These are phyloP conservation scores for Apiospora pterosperma DNA, from an alignment of 2,329 filamentous ascomycete species.

Conservation along the genomic window DNA sequence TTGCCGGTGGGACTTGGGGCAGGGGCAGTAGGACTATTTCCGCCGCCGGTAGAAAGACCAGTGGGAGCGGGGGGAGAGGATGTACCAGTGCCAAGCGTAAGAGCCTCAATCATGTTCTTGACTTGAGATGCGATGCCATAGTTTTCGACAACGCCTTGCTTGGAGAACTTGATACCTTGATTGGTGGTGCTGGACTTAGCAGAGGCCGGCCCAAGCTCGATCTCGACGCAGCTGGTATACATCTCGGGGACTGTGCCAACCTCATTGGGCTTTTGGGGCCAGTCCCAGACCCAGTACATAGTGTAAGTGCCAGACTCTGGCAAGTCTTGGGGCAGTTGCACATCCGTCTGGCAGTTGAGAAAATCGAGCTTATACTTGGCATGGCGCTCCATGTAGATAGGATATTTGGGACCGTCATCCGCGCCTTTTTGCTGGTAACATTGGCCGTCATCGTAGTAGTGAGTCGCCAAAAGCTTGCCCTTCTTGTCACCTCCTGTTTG, in stretches of 20 bases:
- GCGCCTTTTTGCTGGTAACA: conserved; percentile 75
- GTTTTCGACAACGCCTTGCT: conserved; percentile 4
- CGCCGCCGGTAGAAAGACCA: conserved; percentile 13
- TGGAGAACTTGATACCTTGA: conserved; percentile 31
- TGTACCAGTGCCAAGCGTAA: conserved; percentile 26
- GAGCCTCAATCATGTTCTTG: conserved; percentile 31
- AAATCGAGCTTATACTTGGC: conserved; percentile 48
- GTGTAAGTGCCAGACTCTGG: conserved; percentile 66
- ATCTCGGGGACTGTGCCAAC: conserved; percentile 48
- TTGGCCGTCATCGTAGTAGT: conserved; percentile 85
- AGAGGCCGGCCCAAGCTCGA: conserved; percentile 25
- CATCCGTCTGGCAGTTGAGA: conserved; percentile 77
- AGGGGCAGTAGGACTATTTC: conserved; percentile 7
- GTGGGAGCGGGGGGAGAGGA: conserved; percentile 16
- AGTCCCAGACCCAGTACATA: conserved; percentile 97
- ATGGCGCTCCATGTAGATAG: conserved; percentile 58
- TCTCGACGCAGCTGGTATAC: conserved; percentile 51
- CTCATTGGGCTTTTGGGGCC: conserved; percentile 59
- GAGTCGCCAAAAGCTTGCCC: conserved; percentile 71
- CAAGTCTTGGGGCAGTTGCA: conserved; percentile 68
- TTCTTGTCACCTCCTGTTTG: conserved; percentile 78
- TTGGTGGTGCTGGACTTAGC: conserved; percentile 31
- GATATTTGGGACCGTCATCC: conserved; percentile 22
- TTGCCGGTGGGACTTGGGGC: background rate
- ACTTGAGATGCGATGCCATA: conserved; percentile 14